Evolutionary conservation across 192 early-diverging fungal species (phyloP), one percentile per base, ranked within the genome.

Genomic region (Oehlia diaphana): DNA sequence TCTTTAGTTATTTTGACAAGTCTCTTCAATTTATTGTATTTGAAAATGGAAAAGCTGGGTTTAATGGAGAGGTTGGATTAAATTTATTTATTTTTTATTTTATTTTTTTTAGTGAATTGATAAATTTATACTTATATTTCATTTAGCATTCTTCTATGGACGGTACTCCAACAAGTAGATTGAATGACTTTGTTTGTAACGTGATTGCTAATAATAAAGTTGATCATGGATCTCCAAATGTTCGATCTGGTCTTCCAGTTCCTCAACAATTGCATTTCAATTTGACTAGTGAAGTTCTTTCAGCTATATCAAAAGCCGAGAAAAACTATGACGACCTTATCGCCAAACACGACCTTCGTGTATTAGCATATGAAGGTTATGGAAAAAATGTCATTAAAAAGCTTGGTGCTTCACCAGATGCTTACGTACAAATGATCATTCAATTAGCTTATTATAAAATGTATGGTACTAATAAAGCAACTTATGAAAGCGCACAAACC

Each of bases 31-130:
- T 99, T 70, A 94, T 98, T 84, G 93, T 98, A 70, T 96, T 94
- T 86, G 96, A 96, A 77, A 99, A 99, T 89, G 97, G 95, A 80
- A 96, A 95, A 86, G 96, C 96, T 66, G 97, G 95, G 33, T 97
- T 98, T 89, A 90, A 92, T 62, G 96, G 92, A 74, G 97, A 99
- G 87, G 88, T 89, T 69, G 33, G 31, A 67, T 3, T 16, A 35
- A 73, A 33, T 26, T 26, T 26, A 26, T 26, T 26, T 26, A 26
- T 26, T 26, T 26, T 26, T 26, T 26, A 26, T 64, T 0, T 47
- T 47, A 2, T 47, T 47, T 47, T 47, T 10, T 12, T 47, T 66
- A 9, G 14, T 49, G 4, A 50, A 26, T 28, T 9, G 14, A 4
- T 39, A 21, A 63, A 64, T 14, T 63, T 64, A 39, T 9, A 42